A percentile compares a stretch with the other conserved stretches of the same genome.
phyloP scores from a whole-genome alignment of 2,329 filamentous ascomycete species.

The Calonectria pseudoreteaudii region DNA sequence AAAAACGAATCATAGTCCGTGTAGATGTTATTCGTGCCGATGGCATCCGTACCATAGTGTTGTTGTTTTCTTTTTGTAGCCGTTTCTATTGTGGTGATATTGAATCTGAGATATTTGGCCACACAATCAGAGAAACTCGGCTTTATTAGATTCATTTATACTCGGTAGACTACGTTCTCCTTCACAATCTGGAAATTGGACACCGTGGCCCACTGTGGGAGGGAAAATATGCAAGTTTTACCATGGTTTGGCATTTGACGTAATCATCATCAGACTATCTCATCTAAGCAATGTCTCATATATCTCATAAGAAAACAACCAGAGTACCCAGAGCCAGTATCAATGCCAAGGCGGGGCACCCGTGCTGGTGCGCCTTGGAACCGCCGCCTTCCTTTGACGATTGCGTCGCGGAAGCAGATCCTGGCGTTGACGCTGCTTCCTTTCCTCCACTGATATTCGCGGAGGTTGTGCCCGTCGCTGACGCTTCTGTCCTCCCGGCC shows the following conservation, averaged over 20 bases:
- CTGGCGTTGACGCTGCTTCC: neutral
- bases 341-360: slow-evolving; percentile 13
- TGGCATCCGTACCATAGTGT: no score
- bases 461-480: neutral
- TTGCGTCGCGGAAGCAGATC: slow-evolving; percentile 4
- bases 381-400: neutral
- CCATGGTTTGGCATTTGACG: neutral
- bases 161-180: neutral
- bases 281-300: no score
- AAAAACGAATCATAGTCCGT: neutral
- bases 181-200: neutral
- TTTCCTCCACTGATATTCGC: neutral
- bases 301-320: slow-evolving; percentile 11
- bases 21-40: neutral
- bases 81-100: neutral
- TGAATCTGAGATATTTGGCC: neutral
- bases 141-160: neutral
- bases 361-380: slow-evolving; percentile 6
- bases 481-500: neutral
- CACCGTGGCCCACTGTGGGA: neutral
- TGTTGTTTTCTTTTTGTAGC: no score
- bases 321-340: slow-evolving; percentile 15
- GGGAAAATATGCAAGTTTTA: neutral
- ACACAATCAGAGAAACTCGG: neutral
- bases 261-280: neutral